A percentile compares a stretch with the other conserved stretches of the same genome.
Conservation (phyloP, 306 rosid species). For the Lathyrus aphaca region DNA sequence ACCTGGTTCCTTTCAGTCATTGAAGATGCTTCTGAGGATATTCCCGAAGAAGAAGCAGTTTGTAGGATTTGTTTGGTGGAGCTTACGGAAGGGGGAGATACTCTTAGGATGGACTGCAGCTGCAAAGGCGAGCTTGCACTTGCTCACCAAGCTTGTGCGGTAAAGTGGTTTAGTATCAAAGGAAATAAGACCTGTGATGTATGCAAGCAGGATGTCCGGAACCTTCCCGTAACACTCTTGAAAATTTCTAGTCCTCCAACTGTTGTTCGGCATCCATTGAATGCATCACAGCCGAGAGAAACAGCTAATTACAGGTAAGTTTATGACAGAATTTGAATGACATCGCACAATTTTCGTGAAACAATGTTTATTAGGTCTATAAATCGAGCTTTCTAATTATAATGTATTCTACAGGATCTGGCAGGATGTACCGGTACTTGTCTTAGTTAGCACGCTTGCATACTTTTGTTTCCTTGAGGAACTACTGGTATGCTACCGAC, state of each 20-base stretch:
- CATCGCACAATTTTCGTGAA: background rate
- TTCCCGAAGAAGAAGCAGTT: conserved; percentile 95
- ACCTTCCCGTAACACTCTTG: conserved; percentile 80
- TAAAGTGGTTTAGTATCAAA: conserved; percentile 93
- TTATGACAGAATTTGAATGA: conserved; percentile 11
- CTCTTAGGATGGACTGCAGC: conserved; percentile 92
- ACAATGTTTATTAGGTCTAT: conserved; percentile 28
- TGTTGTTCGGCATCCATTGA: conserved; percentile 43
- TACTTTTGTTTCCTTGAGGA: conserved; percentile 95
- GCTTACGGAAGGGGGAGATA: conserved; percentile 80
- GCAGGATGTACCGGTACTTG: conserved; percentile 76
- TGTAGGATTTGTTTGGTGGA: conserved; percentile 87
- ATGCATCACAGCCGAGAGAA: conserved; percentile 50
- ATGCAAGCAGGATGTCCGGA: conserved; percentile 79
- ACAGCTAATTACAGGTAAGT: conserved; percentile 55
- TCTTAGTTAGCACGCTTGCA: conserved; percentile 89
- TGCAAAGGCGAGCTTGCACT: conserved; percentile 97
- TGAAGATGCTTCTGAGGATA: conserved; percentile 77
- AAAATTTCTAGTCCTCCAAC: conserved; percentile 58
- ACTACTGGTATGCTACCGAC: conserved; percentile 68
- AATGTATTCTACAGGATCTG: conserved; percentile 62
- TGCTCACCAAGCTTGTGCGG: conserved; percentile 92
- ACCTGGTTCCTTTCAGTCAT: conserved; percentile 47
- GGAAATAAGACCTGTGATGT: conserved; percentile 92
- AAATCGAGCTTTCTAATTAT: conserved; percentile 24